Evolutionary conservation across 257 asterid genomes (phyloP).

Genomic region (Solanum sitiens): DNA sequence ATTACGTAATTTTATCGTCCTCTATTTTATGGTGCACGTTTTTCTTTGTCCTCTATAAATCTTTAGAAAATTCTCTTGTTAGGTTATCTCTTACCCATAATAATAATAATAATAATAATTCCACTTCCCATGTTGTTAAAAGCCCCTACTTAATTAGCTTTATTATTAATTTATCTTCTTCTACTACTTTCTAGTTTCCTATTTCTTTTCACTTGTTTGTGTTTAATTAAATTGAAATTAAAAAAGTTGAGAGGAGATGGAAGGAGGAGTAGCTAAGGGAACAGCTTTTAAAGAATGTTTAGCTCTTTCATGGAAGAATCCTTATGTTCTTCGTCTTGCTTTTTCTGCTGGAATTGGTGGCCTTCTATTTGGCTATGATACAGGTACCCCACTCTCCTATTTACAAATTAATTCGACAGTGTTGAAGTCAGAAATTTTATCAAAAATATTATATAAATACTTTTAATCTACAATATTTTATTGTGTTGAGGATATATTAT

Average conservation of each 20-base stretch:
- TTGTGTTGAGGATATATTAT: too few relatives aligned
- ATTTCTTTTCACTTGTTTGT: background rate
- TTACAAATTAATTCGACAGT: too few relatives aligned
- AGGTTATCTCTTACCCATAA: background rate
- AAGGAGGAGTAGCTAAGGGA: conserved; percentile 9
- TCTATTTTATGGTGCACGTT: background rate
- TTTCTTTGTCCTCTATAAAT: background rate
- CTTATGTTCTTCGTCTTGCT: conserved; percentile 42
- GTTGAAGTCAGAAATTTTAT: too few relatives aligned
- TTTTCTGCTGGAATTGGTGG: conserved; percentile 49
- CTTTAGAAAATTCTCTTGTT: background rate
- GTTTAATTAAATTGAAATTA: background rate
- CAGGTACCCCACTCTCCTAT: conserved; percentile 8
- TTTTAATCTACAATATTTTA: too few relatives aligned
- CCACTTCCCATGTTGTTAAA: background rate
- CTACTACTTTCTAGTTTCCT: background rate
- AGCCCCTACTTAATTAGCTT: background rate
- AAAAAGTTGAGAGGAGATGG: conserved; percentile 1
- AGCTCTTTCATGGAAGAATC: conserved; percentile 15
- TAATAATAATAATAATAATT: background rate
- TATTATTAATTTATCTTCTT: background rate
- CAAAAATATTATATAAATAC: too few relatives aligned
- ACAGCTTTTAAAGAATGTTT: conserved; percentile 26
- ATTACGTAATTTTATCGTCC: background rate
- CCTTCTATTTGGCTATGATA: conserved; percentile 44